Base-by-base conservation (phyloP, 805 yeast species). In the Nakazawaea molendinolei region DNA sequence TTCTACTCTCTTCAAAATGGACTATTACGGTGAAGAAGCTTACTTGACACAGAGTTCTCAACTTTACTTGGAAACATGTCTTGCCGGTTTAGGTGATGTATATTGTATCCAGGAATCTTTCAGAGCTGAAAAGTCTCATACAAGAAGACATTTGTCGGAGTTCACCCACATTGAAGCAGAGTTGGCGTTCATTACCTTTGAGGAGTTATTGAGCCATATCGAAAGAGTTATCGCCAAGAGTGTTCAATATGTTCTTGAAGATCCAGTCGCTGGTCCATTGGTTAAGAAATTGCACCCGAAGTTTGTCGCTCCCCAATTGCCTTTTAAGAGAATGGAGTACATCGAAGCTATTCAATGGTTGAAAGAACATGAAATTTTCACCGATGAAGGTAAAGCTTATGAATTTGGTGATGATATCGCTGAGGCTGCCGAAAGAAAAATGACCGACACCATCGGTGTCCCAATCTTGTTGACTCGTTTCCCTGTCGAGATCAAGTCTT, bases 371-470 rank as follows among this genome's bases (percentile, higher is more conserved):
- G 90, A 82, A 36, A 77, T 94, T 52, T 79, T 79, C 53, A 92
- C 90, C 75, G 98, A 92, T 69, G 96, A 90, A 9, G 97, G 92
- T 44, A 83, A 86, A 58, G 66, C 69, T 49, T 92, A 90, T 79
- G 76, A 82, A 64, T 92, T 92, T 50, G 99, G 99, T 61, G 99
- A 92, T 57, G 99, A 92, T 61, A 92, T 92, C 46, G 97, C 97
- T 43, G 99, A 92, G 68, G 98, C 98, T 39, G 98, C 97, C 41
- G 99, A 92, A 74, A 84, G 99, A 61, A 85, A 81, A 63, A 92
- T 92, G 99, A 86, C 95, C 23, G 99, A 92, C 60, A 74, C 84
- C 41, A 82, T 92, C 60, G 89, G 89, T 55, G 83, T 74, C 46
- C 99, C 99, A 46, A 89, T 92, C 50, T 71, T 92, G 49, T 78